Conservation (phyloP, 2,329 filamentous ascomycete genomes). For the Colletotrichum musicola region DNA sequence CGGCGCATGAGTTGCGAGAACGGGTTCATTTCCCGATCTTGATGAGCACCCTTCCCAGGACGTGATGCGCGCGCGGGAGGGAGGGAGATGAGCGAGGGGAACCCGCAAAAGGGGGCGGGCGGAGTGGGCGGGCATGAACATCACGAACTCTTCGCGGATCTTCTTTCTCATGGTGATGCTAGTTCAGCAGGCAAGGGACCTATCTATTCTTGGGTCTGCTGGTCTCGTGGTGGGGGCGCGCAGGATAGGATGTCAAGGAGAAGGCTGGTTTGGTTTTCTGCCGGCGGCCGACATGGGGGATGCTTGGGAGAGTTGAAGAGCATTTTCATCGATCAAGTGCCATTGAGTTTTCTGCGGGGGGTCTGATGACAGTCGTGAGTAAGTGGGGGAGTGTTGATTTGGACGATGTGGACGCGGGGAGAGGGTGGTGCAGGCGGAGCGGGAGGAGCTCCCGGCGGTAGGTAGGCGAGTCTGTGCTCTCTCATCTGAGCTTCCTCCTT, state of each 20-base stretch:
- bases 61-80: too few relatives aligned
- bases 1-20: too few relatives aligned
- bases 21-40: too few relatives aligned
- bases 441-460: neutral
- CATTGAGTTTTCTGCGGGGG: neutral
- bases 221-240: neutral
- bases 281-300: conserved; percentile 28
- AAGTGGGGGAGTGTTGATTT: neutral
- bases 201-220: neutral
- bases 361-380: neutral
- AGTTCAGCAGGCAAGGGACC: neutral
- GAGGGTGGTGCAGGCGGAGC: conserved; percentile 19
- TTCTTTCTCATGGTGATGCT: neutral
- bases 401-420: neutral
- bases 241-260: neutral
- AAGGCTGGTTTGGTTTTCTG: conserved; percentile 10
- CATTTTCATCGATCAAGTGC: neutral
- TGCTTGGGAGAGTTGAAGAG: neutral
- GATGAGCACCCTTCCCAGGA: too few relatives aligned
- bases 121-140: neutral
- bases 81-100: neutral
- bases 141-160: neutral
- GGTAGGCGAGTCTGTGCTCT: neutral
- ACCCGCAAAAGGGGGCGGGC: conserved; percentile 3
- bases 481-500: too few relatives aligned